Conservation (phyloP, 805 yeast species). For the Yamadazyma scolyti region DNA sequence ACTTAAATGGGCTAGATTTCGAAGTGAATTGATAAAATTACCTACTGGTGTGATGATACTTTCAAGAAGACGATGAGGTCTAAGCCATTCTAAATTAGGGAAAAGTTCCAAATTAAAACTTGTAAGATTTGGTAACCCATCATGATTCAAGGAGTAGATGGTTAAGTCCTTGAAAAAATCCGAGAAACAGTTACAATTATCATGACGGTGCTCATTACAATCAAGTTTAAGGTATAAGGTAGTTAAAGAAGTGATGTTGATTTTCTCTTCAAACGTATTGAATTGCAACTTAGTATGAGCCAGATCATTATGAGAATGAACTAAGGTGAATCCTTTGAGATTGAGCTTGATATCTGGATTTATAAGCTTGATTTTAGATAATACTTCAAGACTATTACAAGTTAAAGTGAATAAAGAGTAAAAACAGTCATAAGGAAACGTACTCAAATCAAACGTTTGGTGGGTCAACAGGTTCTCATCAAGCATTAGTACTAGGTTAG, state of each 20-base stretch:
- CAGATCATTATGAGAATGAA: conserved; percentile 29
- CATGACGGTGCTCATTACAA: conserved; percentile 22
- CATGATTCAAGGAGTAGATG: conserved; percentile 14
- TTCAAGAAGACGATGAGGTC: conserved; percentile 31
- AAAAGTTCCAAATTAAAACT: conserved; percentile 27
- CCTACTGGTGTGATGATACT: conserved; percentile 29
- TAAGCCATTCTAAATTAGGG: conserved; percentile 32
- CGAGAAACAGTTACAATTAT: conserved; percentile 23
- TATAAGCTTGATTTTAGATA: conserved; percentile 18
- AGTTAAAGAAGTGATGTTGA: conserved; percentile 19
- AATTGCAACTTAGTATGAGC: conserved; percentile 20
- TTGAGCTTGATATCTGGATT: conserved; percentile 19
- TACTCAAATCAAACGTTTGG: conserved; percentile 20
- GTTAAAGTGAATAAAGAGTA: conserved; percentile 25
- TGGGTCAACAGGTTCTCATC: no score
- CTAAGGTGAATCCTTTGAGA: conserved; percentile 24
- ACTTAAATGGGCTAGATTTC: conserved; percentile 18
- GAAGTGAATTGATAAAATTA: conserved; percentile 21
- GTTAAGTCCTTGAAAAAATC: conserved; percentile 25
- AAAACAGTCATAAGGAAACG: conserved; percentile 17
- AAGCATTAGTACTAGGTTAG: conserved; percentile 30
- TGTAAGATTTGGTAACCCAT: conserved; percentile 27
- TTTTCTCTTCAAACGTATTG: conserved; percentile 16
- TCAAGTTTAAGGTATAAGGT: conserved; percentile 26
- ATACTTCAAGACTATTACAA: conserved; percentile 27